Evolutionary conservation across 108 stramenopile species (phyloP).

Genomic region (Skeletonema potamos): DNA sequence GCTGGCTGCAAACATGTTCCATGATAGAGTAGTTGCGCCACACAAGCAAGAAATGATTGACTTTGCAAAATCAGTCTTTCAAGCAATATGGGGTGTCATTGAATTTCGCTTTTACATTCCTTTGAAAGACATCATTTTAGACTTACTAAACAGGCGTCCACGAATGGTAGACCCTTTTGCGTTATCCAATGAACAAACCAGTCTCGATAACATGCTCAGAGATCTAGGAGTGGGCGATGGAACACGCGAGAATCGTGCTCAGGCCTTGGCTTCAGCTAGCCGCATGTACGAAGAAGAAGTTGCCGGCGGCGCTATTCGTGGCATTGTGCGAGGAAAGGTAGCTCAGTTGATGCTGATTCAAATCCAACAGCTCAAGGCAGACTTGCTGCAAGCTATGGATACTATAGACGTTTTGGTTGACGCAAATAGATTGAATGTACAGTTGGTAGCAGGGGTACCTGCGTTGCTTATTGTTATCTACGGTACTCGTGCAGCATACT

Average conservation of each 20-base stretch:
- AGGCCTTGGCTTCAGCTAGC: conserved; percentile 59
- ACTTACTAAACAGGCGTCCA: conserved; percentile 55
- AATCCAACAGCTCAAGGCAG: conserved; percentile 82
- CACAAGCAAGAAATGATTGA: conserved; percentile 56
- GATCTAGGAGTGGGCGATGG: conserved; percentile 83
- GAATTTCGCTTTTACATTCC: conserved; percentile 72
- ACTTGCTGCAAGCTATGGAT: conserved; percentile 72
- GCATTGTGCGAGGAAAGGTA: conserved; percentile 59
- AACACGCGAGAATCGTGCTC: conserved; percentile 49
- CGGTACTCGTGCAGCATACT: conserved; percentile 59
- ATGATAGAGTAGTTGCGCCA: conserved; percentile 48
- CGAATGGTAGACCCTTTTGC: conserved; percentile 64
- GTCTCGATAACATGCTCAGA: conserved; percentile 75
- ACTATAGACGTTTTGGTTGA: conserved; percentile 73
- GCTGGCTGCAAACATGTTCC: conserved; percentile 47
- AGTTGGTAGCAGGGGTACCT: conserved; percentile 74
- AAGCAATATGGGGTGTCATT: conserved; percentile 56
- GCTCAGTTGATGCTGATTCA: conserved; percentile 77
- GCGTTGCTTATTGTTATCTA: conserved; percentile 61
- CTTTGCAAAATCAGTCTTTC: conserved; percentile 30
- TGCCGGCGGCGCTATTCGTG: conserved; percentile 53
- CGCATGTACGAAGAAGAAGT: conserved; percentile 71
- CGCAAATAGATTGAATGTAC: conserved; percentile 76
- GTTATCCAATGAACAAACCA: conserved; percentile 60
- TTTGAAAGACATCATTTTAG: conserved; percentile 62